These are phyloP conservation scores for Harringtonia lauricola DNA, from an alignment of 2,329 filamentous ascomycete genomes.

Conservation along the genomic window DNA sequence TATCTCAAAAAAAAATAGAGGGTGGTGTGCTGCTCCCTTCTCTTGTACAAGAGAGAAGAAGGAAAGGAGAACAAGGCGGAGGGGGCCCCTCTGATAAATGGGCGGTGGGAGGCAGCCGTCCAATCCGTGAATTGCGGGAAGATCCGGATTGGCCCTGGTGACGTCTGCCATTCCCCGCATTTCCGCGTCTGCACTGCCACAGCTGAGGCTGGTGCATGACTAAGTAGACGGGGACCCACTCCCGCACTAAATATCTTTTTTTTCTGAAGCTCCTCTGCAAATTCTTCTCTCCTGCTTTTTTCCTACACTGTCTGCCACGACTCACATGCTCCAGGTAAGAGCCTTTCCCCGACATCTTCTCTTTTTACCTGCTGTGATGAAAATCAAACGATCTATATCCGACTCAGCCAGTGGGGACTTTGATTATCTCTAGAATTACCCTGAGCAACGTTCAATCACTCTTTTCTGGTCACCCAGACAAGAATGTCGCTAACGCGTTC, in stretches of 20 bases:
- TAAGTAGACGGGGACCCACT: conserved; percentile 2
- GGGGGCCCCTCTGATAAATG: not conserved
- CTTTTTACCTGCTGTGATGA: conserved; percentile 29
- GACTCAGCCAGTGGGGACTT: conserved; percentile 47
- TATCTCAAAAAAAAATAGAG: not conserved
- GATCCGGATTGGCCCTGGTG: not conserved
- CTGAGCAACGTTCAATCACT: no score
- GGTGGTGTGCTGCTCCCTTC: conserved; percentile 5
- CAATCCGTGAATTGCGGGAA: not conserved
- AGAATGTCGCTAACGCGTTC: not conserved
- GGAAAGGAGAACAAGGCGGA: not conserved
- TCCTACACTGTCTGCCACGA: conserved; percentile 7
- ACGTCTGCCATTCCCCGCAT: not conserved
- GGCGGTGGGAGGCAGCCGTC: not conserved
- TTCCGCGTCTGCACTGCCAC: not conserved
- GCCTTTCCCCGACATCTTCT: not conserved
- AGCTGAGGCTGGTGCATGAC: not conserved
- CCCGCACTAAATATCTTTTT: conserved; percentile 6
- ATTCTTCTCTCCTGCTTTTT: not conserved
- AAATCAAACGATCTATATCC: conserved; percentile 53
- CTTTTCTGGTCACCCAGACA: no score
- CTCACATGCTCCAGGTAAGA: not conserved
- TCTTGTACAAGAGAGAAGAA: not conserved
- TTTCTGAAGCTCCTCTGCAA: conserved; percentile 3
- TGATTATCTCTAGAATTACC: conserved; percentile 39